Evolutionary conservation across 345 rosid genomes (phyloP).

Genomic region (Acer negundo): DNA sequence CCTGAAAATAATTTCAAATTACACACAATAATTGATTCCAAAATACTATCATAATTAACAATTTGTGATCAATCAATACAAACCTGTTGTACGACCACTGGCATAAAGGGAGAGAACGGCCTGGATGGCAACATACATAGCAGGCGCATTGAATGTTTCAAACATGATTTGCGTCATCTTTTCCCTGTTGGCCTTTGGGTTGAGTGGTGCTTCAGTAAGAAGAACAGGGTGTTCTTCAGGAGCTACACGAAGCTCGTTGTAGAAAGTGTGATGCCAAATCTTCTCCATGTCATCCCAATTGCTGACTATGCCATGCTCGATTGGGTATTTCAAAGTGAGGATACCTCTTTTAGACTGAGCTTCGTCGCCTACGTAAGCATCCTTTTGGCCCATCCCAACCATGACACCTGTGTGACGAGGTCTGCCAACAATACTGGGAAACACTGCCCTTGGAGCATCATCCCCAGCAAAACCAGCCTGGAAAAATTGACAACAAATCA

Average conservation of each 20-base stretch:
- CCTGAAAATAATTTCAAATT: background rate
- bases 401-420: slow-evolving; percentile 56
- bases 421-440: slow-evolving; percentile 58
- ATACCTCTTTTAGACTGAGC: slow-evolving; percentile 56
- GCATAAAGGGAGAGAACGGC: slow-evolving; percentile 66
- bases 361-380: slow-evolving; percentile 53
- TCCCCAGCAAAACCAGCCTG: slow-evolving; percentile 70
- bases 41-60: background rate
- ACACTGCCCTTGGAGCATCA: slow-evolving; percentile 73
- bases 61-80: slow-evolving; percentile 6
- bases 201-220: slow-evolving; percentile 63
- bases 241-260: slow-evolving; percentile 59
- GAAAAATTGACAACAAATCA: background rate
- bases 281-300: slow-evolving; percentile 61
- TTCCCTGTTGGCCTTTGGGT: slow-evolving; percentile 66
- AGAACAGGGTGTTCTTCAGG: slow-evolving; percentile 70
- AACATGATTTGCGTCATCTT: slow-evolving; percentile 58
- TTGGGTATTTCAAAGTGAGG: slow-evolving; percentile 51
- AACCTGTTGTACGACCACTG: slow-evolving; percentile 68
- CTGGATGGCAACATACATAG: slow-evolving; percentile 54
- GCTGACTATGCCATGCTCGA: slow-evolving; percentile 54
- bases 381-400: slow-evolving; percentile 62
- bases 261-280: slow-evolving; percentile 58
- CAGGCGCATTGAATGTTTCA: slow-evolving; percentile 47
- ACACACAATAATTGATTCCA: background rate